Base-by-base conservation (phyloP, 202 grass and related monocot species). In the Panicum virgatum region DNA sequence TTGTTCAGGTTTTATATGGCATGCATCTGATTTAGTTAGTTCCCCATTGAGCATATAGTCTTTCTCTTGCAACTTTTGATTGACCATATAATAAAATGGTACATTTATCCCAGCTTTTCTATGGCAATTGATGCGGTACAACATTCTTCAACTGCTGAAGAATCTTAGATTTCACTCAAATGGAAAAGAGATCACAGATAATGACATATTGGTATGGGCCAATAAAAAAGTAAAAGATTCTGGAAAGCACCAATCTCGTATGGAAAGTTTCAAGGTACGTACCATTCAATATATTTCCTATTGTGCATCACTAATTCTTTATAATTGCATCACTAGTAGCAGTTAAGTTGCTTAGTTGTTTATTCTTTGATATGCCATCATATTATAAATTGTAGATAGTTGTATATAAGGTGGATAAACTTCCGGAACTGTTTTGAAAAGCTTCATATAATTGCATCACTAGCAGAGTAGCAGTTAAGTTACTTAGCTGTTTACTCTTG, bases 41-140 rank as follows among this genome's bases (percentile, higher is more conserved):
- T 40, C 7, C 27, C n/a, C 14, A 62, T 5, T 63, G 45, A 47
- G 71, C 39, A 27, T 29, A 77, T 20, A 48, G 14, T 72, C 20
- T 72, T 26, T 16, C 63, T 16, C 54, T 71, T 72, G 54, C 38
- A 69, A 30, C 11, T 61, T 67, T 37, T 50, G 12, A 62, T n/a
- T 75, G 11, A 76, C 12, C 12, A 47, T 70, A 36, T 69, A 47
- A 84, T 80, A 20, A 69, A 30, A 65, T 72, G 9, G 23, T 40
- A 14, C 40, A 59, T 75, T 47, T 39, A 14, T 11, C 56, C 6
- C 86, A 98, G 96, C 96, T 83, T 98, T 88, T 84, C 82, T 98
- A 9, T 95, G 96, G 96, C 96, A 98, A 84, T 79, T 98, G 80
- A 98, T 98, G 96, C 90, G 96, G 78, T 92, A 82, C 77, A 98